Conservation (phyloP, 371 early-diverging fungal species). For the Conidiobolus coronatus region DNA sequence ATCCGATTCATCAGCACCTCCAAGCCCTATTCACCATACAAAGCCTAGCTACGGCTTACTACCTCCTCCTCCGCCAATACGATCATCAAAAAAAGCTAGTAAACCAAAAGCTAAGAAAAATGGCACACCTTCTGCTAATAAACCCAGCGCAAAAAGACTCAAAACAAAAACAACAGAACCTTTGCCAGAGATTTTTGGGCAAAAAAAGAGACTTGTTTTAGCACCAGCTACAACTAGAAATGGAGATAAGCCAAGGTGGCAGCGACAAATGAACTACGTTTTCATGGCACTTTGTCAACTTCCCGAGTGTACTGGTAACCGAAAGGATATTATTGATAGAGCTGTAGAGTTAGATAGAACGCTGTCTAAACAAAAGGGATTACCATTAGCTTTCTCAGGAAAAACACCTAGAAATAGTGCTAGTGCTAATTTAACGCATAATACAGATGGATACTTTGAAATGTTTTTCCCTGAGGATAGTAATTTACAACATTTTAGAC, state of each 20-base stretch:
- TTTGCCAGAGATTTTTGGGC: too few relatives aligned
- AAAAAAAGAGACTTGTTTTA: too few relatives aligned
- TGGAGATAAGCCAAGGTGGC: constrained; percentile 43
- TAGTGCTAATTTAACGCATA: constrained; percentile 51
- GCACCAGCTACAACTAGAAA: too few relatives aligned
- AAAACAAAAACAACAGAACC: too few relatives aligned
- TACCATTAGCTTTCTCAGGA: constrained; percentile 57
- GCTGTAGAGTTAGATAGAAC: constrained; percentile 47
- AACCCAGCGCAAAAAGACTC: too few relatives aligned
- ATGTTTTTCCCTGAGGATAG: constrained; percentile 36
- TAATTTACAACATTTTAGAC: constrained; percentile 33
- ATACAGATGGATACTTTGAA: constrained; percentile 53
- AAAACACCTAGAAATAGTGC: constrained; percentile 75
- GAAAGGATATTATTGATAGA: constrained; percentile 40
- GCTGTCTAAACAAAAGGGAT: constrained; percentile 35
- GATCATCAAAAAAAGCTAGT: too few relatives aligned
- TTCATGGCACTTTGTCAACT: constrained; percentile 47
- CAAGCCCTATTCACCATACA: too few relatives aligned
- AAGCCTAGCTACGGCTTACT: too few relatives aligned
- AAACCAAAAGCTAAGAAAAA: too few relatives aligned
- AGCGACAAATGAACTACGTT: constrained; percentile 60
- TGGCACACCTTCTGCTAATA: too few relatives aligned
- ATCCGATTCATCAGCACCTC: too few relatives aligned
- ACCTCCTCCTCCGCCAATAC: too few relatives aligned
- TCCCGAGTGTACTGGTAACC: constrained; percentile 30